Evolutionary conservation across 139 green algal species (phyloP).

Genomic region (Picochlorum costavermella): DNA sequence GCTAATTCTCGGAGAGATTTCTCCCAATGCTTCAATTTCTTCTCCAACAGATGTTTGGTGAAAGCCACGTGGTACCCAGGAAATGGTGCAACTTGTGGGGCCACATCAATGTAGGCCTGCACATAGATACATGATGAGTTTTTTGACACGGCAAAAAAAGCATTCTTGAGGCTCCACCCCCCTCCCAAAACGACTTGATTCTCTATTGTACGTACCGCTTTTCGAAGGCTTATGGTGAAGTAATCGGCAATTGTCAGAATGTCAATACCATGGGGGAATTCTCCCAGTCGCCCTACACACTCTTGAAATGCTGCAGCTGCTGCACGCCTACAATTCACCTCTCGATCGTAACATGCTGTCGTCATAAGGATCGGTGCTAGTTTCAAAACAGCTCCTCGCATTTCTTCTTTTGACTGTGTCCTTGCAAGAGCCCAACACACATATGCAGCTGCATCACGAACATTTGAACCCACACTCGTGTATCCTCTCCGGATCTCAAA

Average conservation of each 20-base stretch:
- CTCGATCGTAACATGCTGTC: conserved; percentile 78
- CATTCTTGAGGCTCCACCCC: no score
- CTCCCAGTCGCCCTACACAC: conserved; percentile 78
- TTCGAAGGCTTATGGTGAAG: conserved; percentile 64
- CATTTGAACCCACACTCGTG: conserved; percentile 83
- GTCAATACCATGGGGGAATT: conserved; percentile 82
- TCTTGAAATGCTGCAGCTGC: conserved; percentile 91
- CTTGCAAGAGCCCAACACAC: conserved; percentile 94
- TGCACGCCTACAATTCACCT: conserved; percentile 78
- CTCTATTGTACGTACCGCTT: background rate
- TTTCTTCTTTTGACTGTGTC: conserved; percentile 60
- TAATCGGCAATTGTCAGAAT: conserved; percentile 87
- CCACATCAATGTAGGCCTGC: conserved; percentile 61
- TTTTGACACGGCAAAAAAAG: no score
- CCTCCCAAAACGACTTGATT: no score
- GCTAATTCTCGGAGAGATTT: conserved; percentile 66
- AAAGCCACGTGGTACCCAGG: conserved; percentile 52
- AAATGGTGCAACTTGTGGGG: conserved; percentile 42
- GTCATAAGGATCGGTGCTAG: conserved; percentile 77
- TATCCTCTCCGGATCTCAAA: conserved; percentile 87
- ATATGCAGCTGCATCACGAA: conserved; percentile 92
- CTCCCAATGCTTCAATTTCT: conserved; percentile 91
- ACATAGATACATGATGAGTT: no score
- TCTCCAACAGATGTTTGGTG: conserved; percentile 62
- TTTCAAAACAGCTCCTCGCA: conserved; percentile 30